Conservation (phyloP, 1,284 basidiomycete genomes). For the Rhodotorula sp. region DNA sequence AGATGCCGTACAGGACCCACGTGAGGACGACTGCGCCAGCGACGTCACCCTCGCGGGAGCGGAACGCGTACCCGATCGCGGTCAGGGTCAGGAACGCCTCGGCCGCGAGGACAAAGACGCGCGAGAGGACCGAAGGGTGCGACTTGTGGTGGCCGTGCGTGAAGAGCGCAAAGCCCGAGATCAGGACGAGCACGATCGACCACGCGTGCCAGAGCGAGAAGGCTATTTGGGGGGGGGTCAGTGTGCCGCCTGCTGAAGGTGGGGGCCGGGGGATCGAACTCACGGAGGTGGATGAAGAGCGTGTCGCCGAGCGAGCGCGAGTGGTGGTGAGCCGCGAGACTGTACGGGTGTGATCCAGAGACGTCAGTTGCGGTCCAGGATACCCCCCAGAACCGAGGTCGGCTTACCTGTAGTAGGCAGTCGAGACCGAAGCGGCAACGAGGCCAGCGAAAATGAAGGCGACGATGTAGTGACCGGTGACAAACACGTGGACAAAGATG, state of each 20-base stretch:
- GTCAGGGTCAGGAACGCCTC: conserved; percentile 51
- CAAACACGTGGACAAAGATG: conserved; percentile 41
- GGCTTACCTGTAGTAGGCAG: conserved; percentile 47
- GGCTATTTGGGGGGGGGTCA: conserved; percentile 19
- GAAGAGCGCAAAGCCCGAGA: conserved; percentile 51
- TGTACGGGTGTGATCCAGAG: not conserved
- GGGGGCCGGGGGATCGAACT: not conserved
- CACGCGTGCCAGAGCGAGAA: conserved; percentile 48
- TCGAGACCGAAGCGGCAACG: conserved; percentile 49
- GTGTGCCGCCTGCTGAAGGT: not conserved
- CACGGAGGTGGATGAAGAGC: conserved; percentile 49
- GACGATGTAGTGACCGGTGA: conserved; percentile 39
- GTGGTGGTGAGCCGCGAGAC: conserved; percentile 47
- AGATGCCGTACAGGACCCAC: conserved; percentile 41
- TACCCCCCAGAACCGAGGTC: too few relatives aligned
- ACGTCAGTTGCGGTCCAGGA: too few relatives aligned
- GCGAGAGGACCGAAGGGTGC: conserved; percentile 47
- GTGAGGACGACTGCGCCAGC: conserved; percentile 47
- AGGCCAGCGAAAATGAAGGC: conserved; percentile 52
- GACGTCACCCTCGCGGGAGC: conserved; percentile 49
- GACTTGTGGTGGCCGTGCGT: conserved; percentile 37
- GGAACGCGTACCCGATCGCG: conserved; percentile 49
- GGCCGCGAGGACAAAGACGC: conserved; percentile 49
- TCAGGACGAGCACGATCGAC: conserved; percentile 50
- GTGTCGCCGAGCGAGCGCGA: conserved; percentile 44